Evolutionary conservation across 257 asterid species (phyloP).

Genomic region (Thymus mandschuricus): DNA sequence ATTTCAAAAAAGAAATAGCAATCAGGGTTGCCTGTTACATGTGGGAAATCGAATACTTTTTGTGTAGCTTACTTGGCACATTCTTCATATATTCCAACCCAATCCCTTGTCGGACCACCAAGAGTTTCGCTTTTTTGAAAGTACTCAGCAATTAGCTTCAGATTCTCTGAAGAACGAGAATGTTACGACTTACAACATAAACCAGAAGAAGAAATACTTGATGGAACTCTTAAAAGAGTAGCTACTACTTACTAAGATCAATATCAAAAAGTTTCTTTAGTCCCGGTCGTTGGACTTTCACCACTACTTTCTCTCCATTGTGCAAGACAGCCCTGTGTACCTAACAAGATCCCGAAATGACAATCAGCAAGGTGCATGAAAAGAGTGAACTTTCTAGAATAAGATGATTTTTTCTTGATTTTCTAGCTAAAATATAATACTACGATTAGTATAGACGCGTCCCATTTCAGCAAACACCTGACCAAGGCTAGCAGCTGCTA

Average conservation of each 20-base stretch:
- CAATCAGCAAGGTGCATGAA: conserved; percentile 38
- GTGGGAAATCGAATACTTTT: neutral
- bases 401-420: neutral
- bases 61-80: conserved; percentile 80
- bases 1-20: conserved; percentile 26
- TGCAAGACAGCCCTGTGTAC: conserved; percentile 96
- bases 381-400: neutral
- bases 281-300: conserved; percentile 98
- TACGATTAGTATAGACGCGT: too few relatives aligned
- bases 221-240: neutral
- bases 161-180: conserved; percentile 63
- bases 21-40: conserved; percentile 4
- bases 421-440: neutral
- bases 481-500: conserved; percentile 99
- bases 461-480: conserved; percentile 67
- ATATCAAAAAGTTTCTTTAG: conserved; percentile 87
- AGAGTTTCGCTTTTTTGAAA: conserved; percentile 89
- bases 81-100: conserved; percentile 96
- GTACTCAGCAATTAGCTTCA: conserved; percentile 88
- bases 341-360: conserved; percentile 43
- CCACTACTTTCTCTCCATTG: conserved; percentile 84
- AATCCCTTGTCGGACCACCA: conserved; percentile 95
- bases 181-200: neutral
- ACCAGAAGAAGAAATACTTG: neutral
- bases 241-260: conserved; percentile 71